A percentile compares a stretch with the other conserved stretches of the same genome.
These are phyloP conservation scores for Jatropha curcas DNA, from an alignment of 345 rosid species.

Conservation along the genomic window DNA sequence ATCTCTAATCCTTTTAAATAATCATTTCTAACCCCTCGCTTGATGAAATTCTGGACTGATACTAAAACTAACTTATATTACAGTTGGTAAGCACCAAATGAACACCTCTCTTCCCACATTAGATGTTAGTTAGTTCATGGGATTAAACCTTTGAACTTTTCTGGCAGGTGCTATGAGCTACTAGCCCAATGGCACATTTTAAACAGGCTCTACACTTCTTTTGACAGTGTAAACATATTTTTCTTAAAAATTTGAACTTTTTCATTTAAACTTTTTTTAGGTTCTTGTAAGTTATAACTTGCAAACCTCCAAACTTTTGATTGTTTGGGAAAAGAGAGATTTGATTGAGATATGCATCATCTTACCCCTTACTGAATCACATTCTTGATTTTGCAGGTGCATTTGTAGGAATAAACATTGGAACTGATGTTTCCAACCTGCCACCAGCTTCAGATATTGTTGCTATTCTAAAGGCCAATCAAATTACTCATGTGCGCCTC, in stretches of 20 bases:
- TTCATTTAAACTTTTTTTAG: background rate
- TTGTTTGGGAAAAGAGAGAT: background rate
- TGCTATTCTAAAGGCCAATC: slow-evolving; percentile 49
- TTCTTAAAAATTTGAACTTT: background rate
- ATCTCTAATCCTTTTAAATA: background rate
- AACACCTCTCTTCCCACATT: background rate
- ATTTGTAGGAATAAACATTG: slow-evolving; percentile 80
- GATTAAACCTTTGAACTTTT: no score
- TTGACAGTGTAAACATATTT: no score
- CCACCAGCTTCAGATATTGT: slow-evolving; percentile 74
- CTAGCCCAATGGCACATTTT: background rate
- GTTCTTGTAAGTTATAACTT: background rate
- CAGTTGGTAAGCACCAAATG: background rate
- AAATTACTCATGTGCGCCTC: slow-evolving; percentile 85
- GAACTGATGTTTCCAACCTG: slow-evolving; percentile 71
- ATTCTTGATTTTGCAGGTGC: slow-evolving; percentile 52
- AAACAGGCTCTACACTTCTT: background rate
- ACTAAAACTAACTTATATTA: background rate
- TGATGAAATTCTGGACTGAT: background rate
- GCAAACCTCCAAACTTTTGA: background rate
- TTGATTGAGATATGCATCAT: background rate
- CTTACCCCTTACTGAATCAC: slow-evolving; percentile 9
- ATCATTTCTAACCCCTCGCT: background rate
- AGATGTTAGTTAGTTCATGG: background rate
- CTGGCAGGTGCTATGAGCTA: no score